phyloP scores from a whole-genome alignment of 2,329 filamentous ascomycete genomes.

The Talaromyces pinophilus region DNA sequence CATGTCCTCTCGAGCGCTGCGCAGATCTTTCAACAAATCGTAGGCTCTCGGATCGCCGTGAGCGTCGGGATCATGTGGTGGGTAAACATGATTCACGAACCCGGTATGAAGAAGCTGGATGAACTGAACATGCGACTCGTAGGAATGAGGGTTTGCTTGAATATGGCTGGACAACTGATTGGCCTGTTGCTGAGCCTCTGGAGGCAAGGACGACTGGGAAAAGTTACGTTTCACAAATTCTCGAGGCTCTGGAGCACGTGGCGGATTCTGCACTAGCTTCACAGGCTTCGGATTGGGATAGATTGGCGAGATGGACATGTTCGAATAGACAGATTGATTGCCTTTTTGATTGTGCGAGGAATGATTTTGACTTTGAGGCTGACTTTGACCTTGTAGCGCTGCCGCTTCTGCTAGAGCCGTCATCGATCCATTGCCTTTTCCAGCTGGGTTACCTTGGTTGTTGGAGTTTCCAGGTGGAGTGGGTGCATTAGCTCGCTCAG shows the following conservation, averaged over 20 bases:
- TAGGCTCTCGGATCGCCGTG: conserved; percentile 49
- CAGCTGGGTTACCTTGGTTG: conserved; percentile 30
- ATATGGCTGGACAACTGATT: conserved; percentile 46
- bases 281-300: conserved; percentile 40
- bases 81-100: conserved; percentile 51
- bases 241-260: conserved; percentile 47
- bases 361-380: conserved; percentile 8
- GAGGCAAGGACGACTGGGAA: conserved; percentile 43
- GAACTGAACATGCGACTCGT: conserved; percentile 50
- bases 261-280: conserved; percentile 44
- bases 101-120: conserved; percentile 51
- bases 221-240: conserved; percentile 45
- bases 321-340: conserved; percentile 34
- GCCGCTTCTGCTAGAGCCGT: conserved; percentile 52
- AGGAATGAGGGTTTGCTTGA: conserved; percentile 49
- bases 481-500: conserved; percentile 42
- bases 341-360: conserved; percentile 45
- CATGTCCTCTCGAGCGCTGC: conserved; percentile 58
- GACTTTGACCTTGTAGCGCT: conserved; percentile 44
- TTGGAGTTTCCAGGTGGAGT: conserved; percentile 39
- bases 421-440: conserved; percentile 45
- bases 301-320: conserved; percentile 46
- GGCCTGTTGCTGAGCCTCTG: conserved; percentile 44
- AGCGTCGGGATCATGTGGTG: conserved; percentile 46
- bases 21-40: conserved; percentile 50